Evolutionary conservation across 345 rosid genomes (phyloP).

Genomic region (Arabidopsis suecica): DNA sequence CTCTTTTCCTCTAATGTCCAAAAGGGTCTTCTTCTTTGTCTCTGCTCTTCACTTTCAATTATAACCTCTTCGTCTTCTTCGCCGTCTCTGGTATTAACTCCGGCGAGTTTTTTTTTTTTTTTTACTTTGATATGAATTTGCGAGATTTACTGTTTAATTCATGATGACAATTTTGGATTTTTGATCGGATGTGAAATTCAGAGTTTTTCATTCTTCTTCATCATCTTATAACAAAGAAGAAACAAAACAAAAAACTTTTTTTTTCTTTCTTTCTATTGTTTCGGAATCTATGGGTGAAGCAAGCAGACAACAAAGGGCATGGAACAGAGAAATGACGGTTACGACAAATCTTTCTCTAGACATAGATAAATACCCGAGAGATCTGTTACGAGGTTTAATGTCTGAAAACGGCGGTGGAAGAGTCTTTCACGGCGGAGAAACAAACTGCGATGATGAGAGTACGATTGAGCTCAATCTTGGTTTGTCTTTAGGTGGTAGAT

Average conservation of each 20-base stretch:
- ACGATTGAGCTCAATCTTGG: conserved; percentile 86
- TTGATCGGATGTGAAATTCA: conserved; percentile 39
- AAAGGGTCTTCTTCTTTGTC: conserved; percentile 8
- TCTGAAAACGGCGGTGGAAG: conserved; percentile 45
- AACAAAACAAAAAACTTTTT: neutral
- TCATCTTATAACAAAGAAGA: neutral
- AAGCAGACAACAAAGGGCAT: conserved; percentile 46
- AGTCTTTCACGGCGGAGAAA: conserved; percentile 17
- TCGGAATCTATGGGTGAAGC: conserved; percentile 61
- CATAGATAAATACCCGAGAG: conserved; percentile 70
- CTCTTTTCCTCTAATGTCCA: conserved; percentile 29
- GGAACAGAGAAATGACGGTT: conserved; percentile 53
- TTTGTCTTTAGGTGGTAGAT: conserved; percentile 83
- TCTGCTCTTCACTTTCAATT: conserved; percentile 19
- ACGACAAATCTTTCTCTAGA: conserved; percentile 58
- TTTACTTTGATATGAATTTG: neutral
- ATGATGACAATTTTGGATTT: neutral
- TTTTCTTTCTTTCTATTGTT: conserved; percentile 8
- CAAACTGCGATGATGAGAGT: conserved; percentile 48
- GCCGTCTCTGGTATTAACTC: conserved; percentile 21
- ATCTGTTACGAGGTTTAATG: conserved; percentile 75
- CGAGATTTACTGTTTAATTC: neutral
- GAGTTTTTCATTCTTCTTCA: conserved; percentile 8
- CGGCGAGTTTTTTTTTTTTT: conserved; percentile 26
- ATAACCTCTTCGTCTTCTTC: conserved; percentile 23